A percentile compares a stretch with the other conserved stretches of the same genome.
Evolutionary conservation across 2,329 filamentous ascomycete species (phyloP).

Genomic region (Pseudonectria buxi): DNA sequence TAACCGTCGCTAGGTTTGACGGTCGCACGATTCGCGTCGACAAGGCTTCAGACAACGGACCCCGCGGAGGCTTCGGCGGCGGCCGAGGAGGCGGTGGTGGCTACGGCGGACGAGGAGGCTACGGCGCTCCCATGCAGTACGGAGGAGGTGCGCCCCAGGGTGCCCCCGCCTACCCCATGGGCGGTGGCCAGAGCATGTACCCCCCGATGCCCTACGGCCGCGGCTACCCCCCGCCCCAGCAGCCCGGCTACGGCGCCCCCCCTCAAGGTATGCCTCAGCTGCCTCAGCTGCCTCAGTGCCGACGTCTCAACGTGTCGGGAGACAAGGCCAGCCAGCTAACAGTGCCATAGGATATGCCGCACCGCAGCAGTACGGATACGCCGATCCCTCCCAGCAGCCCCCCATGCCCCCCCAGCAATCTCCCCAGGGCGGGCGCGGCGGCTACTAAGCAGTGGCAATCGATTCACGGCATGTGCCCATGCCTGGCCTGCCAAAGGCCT

Average conservation of each 20-base stretch:
- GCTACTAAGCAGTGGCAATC: slow-evolving; percentile 31
- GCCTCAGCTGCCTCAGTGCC: no score
- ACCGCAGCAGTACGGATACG: slow-evolving; percentile 39
- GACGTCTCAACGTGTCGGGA: background rate
- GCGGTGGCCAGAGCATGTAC: slow-evolving; percentile 30
- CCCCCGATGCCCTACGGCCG: slow-evolving; percentile 31
- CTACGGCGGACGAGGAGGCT: slow-evolving; percentile 41
- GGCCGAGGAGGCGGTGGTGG: slow-evolving; percentile 31
- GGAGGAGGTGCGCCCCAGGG: slow-evolving; percentile 30
- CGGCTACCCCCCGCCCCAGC: slow-evolving; percentile 29
- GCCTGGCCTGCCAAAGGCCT: slow-evolving; percentile 1
- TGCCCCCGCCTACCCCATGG: slow-evolving; percentile 28
- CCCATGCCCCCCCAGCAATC: slow-evolving; percentile 30
- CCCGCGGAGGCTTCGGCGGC: slow-evolving; percentile 41
- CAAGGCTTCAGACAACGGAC: slow-evolving; percentile 78
- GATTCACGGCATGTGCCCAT: slow-evolving; percentile 3
- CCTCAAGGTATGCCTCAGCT: slow-evolving; percentile 36
- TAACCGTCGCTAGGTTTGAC: slow-evolving; percentile 63
- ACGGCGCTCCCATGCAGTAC: slow-evolving; percentile 34
- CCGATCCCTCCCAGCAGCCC: slow-evolving; percentile 37
- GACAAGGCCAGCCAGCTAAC: slow-evolving; percentile 2
- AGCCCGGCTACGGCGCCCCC: slow-evolving; percentile 29
- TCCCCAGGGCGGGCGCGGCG: slow-evolving; percentile 32
- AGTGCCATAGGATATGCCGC: slow-evolving; percentile 28
- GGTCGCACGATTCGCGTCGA: slow-evolving; percentile 92